These are phyloP conservation scores for Alternaria angustiovoidea DNA, from an alignment of 2,329 filamentous ascomycete genomes.

Conservation along the genomic window DNA sequence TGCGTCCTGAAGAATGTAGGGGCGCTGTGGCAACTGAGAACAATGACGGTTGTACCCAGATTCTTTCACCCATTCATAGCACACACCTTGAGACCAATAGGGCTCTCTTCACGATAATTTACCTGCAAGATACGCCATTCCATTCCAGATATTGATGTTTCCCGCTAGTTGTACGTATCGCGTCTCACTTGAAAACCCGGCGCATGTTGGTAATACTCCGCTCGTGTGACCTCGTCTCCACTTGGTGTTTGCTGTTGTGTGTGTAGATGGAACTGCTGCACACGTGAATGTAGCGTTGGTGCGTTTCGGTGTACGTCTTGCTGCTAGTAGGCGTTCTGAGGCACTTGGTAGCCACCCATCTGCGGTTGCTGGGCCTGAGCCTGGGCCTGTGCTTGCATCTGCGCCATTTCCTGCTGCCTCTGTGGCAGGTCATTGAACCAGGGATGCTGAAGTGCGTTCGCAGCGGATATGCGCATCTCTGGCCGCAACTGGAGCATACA, in stretches of 20 bases:
- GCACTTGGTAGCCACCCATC: constrained; percentile 49
- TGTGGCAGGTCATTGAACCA: constrained; percentile 85
- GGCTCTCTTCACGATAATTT: not conserved
- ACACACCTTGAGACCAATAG: not conserved
- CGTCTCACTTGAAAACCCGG: not conserved
- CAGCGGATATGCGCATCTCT: constrained; percentile 87
- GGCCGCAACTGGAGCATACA: constrained; percentile 93
- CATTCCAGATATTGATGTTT: not conserved
- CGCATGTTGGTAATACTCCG: not conserved
- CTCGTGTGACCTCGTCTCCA: not conserved
- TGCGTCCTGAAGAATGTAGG: not conserved
- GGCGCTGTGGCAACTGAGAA: not conserved
- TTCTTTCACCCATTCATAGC: not conserved
- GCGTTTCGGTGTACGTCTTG: not conserved
- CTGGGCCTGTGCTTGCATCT: constrained; percentile 43
- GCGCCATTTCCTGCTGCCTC: constrained; percentile 51
- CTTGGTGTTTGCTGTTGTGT: not conserved
- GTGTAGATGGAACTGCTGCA: not conserved
- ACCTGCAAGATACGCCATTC: not conserved
- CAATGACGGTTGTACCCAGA: not conserved
- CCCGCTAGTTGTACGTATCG: not conserved
- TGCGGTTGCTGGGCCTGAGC: constrained; percentile 49
- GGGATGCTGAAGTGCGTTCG: constrained; percentile 84
- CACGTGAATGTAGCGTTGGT: not conserved
- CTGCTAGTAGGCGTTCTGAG: constrained; percentile 50